Evolutionary conservation across 805 yeast species (phyloP).

Genomic region (Vanderwaltozyma polyspora): DNA sequence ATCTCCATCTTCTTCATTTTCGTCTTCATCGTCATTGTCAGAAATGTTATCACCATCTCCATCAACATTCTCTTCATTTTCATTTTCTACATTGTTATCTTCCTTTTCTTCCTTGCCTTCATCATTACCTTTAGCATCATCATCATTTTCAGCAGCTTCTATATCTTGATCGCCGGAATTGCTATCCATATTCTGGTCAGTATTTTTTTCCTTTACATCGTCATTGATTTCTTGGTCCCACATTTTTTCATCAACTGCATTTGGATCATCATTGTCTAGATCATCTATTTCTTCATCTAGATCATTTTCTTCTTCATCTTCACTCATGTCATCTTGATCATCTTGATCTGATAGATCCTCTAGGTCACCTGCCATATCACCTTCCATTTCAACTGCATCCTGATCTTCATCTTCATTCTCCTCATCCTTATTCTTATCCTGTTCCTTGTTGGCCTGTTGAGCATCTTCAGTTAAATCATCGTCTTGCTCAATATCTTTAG

Average conservation of each 20-base stretch:
- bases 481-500: conserved; percentile 82
- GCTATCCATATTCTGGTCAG: conserved; percentile 56
- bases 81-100: conserved; percentile 15
- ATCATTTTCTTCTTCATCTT: conserved; percentile 56
- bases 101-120: conserved; percentile 24
- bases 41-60: conserved; percentile 5
- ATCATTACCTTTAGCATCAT: conserved; percentile 21
- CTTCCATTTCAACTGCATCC: conserved; percentile 88
- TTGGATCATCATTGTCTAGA: conserved; percentile 81
- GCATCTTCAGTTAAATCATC: conserved; percentile 78
- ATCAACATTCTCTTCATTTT: conserved; percentile 19
- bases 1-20: conserved; percentile 47
- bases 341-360: conserved; percentile 72
- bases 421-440: conserved; percentile 47
- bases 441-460: conserved; percentile 62
- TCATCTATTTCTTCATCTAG: conserved; percentile 85
- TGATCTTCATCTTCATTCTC: conserved; percentile 41
- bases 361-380: conserved; percentile 91
- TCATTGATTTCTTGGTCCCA: conserved; percentile 90
- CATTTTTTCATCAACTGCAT: conserved; percentile 93
- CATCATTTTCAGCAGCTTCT: conserved; percentile 31
- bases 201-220: conserved; percentile 67
- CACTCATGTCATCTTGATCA: conserved; percentile 37
- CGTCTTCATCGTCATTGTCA: conserved; percentile 35
- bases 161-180: conserved; percentile 36